phyloP scores from a whole-genome alignment of 345 rosid species.

The Populus davidiana region DNA sequence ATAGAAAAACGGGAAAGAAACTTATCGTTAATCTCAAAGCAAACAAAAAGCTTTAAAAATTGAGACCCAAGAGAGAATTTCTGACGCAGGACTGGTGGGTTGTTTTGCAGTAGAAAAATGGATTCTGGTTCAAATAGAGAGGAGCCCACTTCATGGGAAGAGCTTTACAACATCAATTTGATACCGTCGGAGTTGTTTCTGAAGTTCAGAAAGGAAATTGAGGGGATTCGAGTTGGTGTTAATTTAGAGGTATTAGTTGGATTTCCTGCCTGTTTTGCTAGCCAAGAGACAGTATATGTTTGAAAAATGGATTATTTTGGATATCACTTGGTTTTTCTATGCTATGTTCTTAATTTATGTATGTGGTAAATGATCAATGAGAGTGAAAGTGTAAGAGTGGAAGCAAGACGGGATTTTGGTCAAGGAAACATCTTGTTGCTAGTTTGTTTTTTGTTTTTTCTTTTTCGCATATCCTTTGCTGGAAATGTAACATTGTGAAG shows the following conservation, averaged over 20 bases:
- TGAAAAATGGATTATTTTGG: not conserved
- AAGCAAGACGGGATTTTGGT: not conserved
- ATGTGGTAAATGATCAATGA: not conserved
- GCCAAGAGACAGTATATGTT: not conserved
- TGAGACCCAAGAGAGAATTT: not conserved
- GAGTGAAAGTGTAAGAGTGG: not conserved
- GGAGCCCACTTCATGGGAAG: slow-evolving; percentile 82
- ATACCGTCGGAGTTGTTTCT: slow-evolving; percentile 79
- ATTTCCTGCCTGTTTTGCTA: not conserved
- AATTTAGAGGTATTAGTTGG: slow-evolving; percentile 63
- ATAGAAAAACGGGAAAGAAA: not conserved
- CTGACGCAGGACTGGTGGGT: not conserved
- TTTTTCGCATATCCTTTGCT: not conserved
- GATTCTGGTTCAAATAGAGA: slow-evolving; percentile 42
- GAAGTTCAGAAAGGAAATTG: slow-evolving; percentile 81
- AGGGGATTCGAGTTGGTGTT: slow-evolving; percentile 82
- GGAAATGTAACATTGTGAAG: not conserved
- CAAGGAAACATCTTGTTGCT: not conserved
- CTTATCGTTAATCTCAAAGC: not conserved
- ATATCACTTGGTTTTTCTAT: not conserved
- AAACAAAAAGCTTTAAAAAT: not conserved
- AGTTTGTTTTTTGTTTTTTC: too few relatives aligned
- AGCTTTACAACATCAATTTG: slow-evolving; percentile 64
- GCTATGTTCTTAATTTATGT: not conserved
- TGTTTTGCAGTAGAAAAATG: slow-evolving; percentile 30